These are phyloP conservation scores for Wickerhamiella siamensis DNA, from an alignment of 805 yeast genomes.

Conservation along the genomic window DNA sequence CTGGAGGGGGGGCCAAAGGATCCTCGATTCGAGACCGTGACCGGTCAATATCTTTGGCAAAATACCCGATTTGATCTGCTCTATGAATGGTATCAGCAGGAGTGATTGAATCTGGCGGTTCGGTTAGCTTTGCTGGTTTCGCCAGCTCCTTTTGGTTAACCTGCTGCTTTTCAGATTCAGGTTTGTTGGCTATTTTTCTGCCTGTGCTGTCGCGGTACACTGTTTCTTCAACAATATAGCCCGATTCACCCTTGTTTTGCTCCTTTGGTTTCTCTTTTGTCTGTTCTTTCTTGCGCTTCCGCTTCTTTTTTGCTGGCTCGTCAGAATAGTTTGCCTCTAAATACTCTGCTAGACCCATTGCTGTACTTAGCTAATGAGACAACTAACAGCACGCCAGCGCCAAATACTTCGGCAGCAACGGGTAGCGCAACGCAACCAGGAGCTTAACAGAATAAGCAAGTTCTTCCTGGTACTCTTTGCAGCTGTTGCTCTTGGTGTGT, in stretches of 20 bases:
- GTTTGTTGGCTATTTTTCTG: constrained; percentile 5
- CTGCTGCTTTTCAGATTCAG: not conserved
- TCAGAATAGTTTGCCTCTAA: constrained; percentile 31
- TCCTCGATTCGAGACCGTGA: constrained; percentile 1
- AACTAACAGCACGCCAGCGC: not conserved
- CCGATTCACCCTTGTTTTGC: not conserved
- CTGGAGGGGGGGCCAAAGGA: constrained; percentile 1
- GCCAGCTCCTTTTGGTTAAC: no score
- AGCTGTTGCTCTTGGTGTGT: not conserved
- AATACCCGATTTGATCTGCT: not conserved
- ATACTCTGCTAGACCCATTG: constrained; percentile 35
- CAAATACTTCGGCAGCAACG: not conserved
- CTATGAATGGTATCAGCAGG: not conserved
- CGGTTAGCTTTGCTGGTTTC: not conserved
- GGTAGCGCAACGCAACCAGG: not conserved
- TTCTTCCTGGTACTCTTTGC: not conserved
- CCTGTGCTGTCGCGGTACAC: not conserved
- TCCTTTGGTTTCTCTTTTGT: not conserved
- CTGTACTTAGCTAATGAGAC: not conserved
- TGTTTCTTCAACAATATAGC: not conserved
- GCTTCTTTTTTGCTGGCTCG: constrained; percentile 20
- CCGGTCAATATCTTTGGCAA: not conserved
- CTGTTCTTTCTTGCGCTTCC: constrained; percentile 13
- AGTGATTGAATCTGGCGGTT: not conserved
- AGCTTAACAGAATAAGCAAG: not conserved